These are phyloP conservation scores for Ottelia alismoides DNA, from an alignment of 106 monocot genomes.

Conservation along the genomic window DNA sequence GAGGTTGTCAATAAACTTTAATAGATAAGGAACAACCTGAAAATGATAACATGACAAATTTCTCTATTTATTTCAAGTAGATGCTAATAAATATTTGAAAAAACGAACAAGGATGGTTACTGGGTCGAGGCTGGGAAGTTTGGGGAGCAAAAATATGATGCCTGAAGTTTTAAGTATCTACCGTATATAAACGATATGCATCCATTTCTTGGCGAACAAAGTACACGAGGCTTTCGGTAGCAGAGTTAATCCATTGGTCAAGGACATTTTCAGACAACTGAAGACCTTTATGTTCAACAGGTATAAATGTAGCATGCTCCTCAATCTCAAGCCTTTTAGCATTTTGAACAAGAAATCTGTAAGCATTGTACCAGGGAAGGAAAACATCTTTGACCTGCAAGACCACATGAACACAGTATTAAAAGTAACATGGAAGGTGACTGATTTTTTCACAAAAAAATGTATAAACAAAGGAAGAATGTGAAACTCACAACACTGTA, in stretches of 20 bases:
- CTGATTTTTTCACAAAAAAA: no score
- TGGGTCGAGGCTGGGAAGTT: no score
- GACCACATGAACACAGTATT: neutral
- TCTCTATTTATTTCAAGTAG: no score
- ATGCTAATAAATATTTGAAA: no score
- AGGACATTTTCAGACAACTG: slow-evolving; percentile 81
- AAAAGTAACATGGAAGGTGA: no score
- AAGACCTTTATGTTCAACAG: slow-evolving; percentile 37
- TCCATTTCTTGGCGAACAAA: slow-evolving; percentile 99
- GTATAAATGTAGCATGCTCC: slow-evolving; percentile 53
- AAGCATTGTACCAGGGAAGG: slow-evolving; percentile 99
- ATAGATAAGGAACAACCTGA: slow-evolving; percentile 92
- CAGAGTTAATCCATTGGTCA: slow-evolving; percentile 98
- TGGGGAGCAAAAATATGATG: no score
- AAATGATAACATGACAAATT: slow-evolving; percentile 3
- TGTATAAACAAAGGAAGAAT: slow-evolving; percentile 3
- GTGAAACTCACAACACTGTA: slow-evolving; percentile 75
- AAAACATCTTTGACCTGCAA: slow-evolving; percentile 97
- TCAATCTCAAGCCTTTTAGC: slow-evolving; percentile 87
- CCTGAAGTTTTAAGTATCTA: no score
- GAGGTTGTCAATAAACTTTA: slow-evolving; percentile 90
- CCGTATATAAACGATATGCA: slow-evolving; percentile 94
- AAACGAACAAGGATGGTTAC: no score
- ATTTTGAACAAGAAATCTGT: slow-evolving; percentile 97
- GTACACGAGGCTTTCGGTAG: slow-evolving; percentile 87